These are phyloP conservation scores for Yarrowia alimentaria DNA, from an alignment of 805 yeast species.

Conservation along the genomic window DNA sequence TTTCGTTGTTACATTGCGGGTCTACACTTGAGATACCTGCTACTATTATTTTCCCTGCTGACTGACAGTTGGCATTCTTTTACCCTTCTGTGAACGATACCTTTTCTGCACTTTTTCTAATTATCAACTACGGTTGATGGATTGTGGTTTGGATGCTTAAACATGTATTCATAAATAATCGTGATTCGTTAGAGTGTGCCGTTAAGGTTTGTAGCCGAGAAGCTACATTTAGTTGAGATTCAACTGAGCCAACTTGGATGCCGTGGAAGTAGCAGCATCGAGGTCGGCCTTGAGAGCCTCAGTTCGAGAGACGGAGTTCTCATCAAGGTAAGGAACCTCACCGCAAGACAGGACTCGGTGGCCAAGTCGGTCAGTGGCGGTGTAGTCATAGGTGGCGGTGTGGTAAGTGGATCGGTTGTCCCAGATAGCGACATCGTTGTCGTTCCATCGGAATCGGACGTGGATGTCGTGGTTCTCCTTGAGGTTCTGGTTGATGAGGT, in stretches of 20 bases:
- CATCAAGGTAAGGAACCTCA: slow-evolving; percentile 52
- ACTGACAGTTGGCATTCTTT: too few species aligned
- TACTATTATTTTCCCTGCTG: too few species aligned
- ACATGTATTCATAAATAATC: slow-evolving; percentile 26
- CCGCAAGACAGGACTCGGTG: slow-evolving; percentile 55
- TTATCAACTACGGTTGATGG: too few species aligned
- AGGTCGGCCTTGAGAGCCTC: slow-evolving; percentile 29
- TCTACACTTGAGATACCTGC: too few species aligned
- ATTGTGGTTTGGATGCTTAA: slow-evolving; percentile 16
- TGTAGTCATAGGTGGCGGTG: slow-evolving; percentile 51
- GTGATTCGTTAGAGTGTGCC: slow-evolving; percentile 21
- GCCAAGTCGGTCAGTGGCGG: slow-evolving; percentile 34
- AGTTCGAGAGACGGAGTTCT: slow-evolving; percentile 37
- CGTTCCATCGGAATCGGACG: slow-evolving; percentile 53
- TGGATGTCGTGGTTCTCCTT: slow-evolving; percentile 44
- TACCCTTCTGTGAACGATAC: too few species aligned
- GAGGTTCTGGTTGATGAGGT: slow-evolving; percentile 49
- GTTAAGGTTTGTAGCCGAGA: slow-evolving; percentile 4
- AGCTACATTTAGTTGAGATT: slow-evolving; percentile 16
- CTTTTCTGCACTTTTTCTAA: too few species aligned
- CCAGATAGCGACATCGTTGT: slow-evolving; percentile 57
- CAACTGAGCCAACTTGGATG: slow-evolving; percentile 22
- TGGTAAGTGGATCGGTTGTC: slow-evolving; percentile 59
- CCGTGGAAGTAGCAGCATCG: slow-evolving; percentile 16
- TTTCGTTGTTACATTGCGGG: too few species aligned